phyloP scores from a whole-genome alignment of 2,329 filamentous ascomycete genomes.

The Acrocalymma vagum region DNA sequence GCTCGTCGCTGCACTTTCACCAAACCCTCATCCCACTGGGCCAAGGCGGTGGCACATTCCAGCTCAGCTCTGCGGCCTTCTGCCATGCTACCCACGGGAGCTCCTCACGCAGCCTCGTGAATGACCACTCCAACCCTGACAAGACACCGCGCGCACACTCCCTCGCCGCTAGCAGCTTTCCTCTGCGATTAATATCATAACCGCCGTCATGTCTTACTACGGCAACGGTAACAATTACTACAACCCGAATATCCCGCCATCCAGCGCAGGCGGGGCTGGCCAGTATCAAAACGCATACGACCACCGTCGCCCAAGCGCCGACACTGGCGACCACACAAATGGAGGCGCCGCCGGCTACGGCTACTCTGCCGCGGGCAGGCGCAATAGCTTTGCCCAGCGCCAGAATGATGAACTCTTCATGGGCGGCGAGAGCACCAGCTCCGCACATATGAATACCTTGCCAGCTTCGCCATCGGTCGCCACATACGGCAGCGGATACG shows the following conservation, averaged over 20 bases:
- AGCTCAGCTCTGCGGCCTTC: constrained; percentile 33
- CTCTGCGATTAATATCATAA: no score
- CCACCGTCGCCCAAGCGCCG: constrained; percentile 74
- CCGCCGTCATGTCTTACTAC: constrained; percentile 63
- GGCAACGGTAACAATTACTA: constrained; percentile 63
- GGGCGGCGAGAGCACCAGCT: constrained; percentile 41
- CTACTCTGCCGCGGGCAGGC: constrained; percentile 46
- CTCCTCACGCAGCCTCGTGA: constrained; percentile 44
- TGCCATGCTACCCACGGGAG: constrained; percentile 43
- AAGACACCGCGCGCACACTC: constrained; percentile 22
- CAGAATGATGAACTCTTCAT: constrained; percentile 71
- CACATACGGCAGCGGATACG: constrained; percentile 47
- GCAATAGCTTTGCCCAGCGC: constrained; percentile 46
- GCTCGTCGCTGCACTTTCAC: no score
- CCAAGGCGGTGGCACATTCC: constrained; percentile 11
- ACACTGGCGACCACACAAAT: constrained; percentile 76
- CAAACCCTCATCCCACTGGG: not conserved
- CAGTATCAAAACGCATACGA: constrained; percentile 49
- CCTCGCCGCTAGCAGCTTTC: constrained; percentile 18
- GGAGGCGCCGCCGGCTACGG: constrained; percentile 48
- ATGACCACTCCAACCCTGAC: constrained; percentile 35
- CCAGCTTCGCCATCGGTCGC: constrained; percentile 36
- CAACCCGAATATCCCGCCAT: constrained; percentile 51
- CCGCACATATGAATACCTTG: constrained; percentile 37
- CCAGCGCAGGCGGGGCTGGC: constrained; percentile 46